Evolutionary conservation across 2,329 filamentous ascomycete genomes (phyloP).

Genomic region (Botrytis paeoniae): DNA sequence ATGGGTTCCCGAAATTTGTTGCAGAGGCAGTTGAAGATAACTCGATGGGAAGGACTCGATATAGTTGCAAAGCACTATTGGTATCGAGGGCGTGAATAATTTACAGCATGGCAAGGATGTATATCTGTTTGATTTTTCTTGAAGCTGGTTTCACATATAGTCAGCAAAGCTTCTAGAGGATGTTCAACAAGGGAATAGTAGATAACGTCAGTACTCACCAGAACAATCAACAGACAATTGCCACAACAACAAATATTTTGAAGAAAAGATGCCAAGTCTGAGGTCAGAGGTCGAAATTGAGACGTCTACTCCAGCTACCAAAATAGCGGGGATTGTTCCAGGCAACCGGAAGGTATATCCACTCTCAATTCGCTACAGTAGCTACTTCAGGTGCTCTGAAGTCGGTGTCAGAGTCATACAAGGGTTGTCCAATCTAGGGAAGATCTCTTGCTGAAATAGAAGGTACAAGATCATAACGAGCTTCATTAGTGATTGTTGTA

Average conservation of each 20-base stretch:
- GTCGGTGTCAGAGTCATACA: slow-evolving; percentile 6
- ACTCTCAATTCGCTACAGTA: slow-evolving; percentile 14
- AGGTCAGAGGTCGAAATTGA: slow-evolving; percentile 7
- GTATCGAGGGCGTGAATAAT: slow-evolving; percentile 20
- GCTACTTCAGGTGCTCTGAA: slow-evolving; percentile 12
- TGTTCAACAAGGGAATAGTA: not conserved
- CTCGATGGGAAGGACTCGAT: slow-evolving; percentile 15
- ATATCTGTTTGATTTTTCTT: slow-evolving; percentile 11
- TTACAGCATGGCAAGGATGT: slow-evolving; percentile 28
- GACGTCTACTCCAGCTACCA: slow-evolving; percentile 8
- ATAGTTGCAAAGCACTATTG: slow-evolving; percentile 19
- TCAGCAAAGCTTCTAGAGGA: slow-evolving; percentile 2
- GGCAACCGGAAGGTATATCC: slow-evolving; percentile 19
- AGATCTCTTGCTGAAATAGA: not conserved
- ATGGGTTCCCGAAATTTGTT: not conserved
- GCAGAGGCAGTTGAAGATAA: not conserved
- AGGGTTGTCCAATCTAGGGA: not conserved
- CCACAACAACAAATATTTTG: not conserved
- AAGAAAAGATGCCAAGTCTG: not conserved
- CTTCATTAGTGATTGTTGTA: slow-evolving; percentile 6
- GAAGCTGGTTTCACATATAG: slow-evolving; percentile 15
- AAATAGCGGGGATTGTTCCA: slow-evolving; percentile 19
- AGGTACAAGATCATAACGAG: slow-evolving; percentile 9
- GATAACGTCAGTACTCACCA: not conserved
- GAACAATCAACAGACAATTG: not conserved